phyloP scores from a whole-genome alignment of 2,329 filamentous ascomycete species.

The Sodiomyces alkalinus region DNA sequence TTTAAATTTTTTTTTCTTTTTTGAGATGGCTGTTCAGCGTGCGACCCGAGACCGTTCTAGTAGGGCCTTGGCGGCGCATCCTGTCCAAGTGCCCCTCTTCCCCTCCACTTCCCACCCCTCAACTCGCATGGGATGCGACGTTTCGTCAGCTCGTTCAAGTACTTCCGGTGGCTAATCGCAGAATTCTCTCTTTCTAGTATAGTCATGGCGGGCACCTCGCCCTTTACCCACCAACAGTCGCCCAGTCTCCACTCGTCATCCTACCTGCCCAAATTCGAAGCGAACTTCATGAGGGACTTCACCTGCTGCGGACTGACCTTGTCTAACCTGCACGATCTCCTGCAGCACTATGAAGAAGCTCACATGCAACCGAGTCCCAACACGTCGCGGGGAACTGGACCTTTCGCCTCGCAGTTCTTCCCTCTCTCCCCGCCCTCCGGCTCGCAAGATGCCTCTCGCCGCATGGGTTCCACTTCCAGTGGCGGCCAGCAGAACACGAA shows the following conservation, averaged over 20 bases:
- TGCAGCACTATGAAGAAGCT: constrained; percentile 93
- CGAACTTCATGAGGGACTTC: constrained; percentile 96
- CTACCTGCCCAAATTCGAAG: constrained; percentile 89
- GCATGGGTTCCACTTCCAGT: constrained; percentile 6
- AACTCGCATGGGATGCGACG: no score
- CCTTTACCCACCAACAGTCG: constrained; percentile 66
- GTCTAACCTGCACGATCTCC: constrained; percentile 80
- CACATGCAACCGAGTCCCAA: constrained; percentile 57
- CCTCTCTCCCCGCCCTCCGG: constrained; percentile 5
- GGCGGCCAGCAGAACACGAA: constrained; percentile 4
- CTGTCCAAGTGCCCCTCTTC: no score
- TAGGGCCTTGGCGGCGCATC: no score
- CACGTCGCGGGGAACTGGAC: constrained; percentile 19
- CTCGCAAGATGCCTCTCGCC: constrained; percentile 2
- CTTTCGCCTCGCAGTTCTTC: constrained; percentile 23
- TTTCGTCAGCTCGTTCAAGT: no score
- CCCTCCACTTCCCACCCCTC: no score
- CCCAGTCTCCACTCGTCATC: constrained; percentile 94
- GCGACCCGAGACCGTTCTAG: no score
- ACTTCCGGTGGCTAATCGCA: no score
- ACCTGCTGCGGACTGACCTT: constrained; percentile 83
- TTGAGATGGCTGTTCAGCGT: no score
- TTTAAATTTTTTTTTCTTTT: no score
- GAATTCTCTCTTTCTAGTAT: constrained; percentile 41
- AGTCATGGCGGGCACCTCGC: constrained; percentile 93